phyloP scores from a whole-genome alignment of 768 basidiomycete genomes.

The Crepidotus variabilis region DNA sequence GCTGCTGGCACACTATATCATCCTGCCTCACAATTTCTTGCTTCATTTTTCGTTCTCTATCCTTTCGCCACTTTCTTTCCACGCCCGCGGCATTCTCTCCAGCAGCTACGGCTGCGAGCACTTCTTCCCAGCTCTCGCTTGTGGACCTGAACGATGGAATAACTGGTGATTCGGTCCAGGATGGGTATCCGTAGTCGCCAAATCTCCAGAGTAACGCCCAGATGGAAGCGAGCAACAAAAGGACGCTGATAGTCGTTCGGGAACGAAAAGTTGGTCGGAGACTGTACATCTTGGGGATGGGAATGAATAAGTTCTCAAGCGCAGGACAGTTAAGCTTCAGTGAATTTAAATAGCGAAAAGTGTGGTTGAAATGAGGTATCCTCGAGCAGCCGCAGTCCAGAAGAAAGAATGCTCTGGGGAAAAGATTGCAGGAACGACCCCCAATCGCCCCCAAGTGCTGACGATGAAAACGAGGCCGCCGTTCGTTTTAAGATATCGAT shows the following conservation, averaged over 20 bases:
- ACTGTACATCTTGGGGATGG: background rate
- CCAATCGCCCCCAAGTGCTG: too few species aligned
- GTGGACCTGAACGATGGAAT: background rate
- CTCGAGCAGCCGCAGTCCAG: too few species aligned
- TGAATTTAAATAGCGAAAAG: too few species aligned
- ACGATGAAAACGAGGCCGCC: too few species aligned
- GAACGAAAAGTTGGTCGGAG: background rate
- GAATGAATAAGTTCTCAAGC: background rate
- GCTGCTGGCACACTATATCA: background rate
- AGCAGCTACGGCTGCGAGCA: background rate
- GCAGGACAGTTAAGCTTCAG: too few species aligned
- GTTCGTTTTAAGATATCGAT: too few species aligned
- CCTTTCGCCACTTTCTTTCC: background rate
- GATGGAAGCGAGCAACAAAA: background rate
- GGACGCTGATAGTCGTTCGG: background rate
- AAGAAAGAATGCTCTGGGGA: too few species aligned
- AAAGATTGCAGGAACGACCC: too few species aligned
- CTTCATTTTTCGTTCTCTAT: background rate
- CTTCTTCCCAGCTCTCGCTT: background rate
- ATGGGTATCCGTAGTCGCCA: background rate
- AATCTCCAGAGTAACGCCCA: background rate
- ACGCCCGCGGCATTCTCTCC: background rate
- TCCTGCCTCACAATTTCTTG: background rate
- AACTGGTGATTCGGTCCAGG: background rate
- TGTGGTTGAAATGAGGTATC: too few species aligned